Evolutionary conservation across 257 asterid genomes (phyloP).

Genomic region (Lavandula angustifolia): DNA sequence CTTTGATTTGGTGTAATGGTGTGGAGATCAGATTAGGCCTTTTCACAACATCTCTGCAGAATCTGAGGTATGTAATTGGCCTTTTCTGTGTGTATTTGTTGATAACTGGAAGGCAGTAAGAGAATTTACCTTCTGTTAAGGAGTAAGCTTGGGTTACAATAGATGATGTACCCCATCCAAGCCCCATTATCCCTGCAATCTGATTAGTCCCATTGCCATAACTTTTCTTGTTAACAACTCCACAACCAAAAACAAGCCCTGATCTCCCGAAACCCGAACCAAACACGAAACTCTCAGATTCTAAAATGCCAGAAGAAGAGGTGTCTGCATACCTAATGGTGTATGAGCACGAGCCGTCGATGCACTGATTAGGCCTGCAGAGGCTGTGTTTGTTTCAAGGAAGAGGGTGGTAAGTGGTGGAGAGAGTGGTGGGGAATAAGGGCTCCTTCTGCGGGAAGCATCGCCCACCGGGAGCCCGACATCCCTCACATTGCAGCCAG

Average conservation of each 20-base stretch:
- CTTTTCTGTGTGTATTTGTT: constrained; percentile 1
- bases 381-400: constrained; percentile 24
- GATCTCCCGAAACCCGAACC: neutral
- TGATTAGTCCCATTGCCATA: neutral
- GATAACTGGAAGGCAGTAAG: constrained; percentile 29
- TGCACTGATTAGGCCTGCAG: constrained; percentile 24
- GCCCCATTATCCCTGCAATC: constrained; percentile 23
- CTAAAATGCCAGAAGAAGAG: neutral
- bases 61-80: constrained; percentile 22
- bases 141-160: neutral
- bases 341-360: constrained; percentile 24
- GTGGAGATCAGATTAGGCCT: constrained; percentile 6
- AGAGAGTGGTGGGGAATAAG: constrained; percentile 20
- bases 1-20: neutral
- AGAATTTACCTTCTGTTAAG: constrained; percentile 29
- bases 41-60: constrained; percentile 19
- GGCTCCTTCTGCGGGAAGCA: constrained; percentile 23
- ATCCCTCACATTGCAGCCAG: constrained; percentile 34
- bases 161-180: constrained; percentile 10
- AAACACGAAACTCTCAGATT: constrained; percentile 6
- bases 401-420: constrained; percentile 30
- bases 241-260: constrained; percentile 30
- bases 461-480: constrained; percentile 3
- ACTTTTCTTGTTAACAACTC: constrained; percentile 18
- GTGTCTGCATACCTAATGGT: constrained; percentile 15